phyloP scores from a whole-genome alignment of 2,329 filamentous ascomycete genomes.

The Myriosclerotinia duriaeana region DNA sequence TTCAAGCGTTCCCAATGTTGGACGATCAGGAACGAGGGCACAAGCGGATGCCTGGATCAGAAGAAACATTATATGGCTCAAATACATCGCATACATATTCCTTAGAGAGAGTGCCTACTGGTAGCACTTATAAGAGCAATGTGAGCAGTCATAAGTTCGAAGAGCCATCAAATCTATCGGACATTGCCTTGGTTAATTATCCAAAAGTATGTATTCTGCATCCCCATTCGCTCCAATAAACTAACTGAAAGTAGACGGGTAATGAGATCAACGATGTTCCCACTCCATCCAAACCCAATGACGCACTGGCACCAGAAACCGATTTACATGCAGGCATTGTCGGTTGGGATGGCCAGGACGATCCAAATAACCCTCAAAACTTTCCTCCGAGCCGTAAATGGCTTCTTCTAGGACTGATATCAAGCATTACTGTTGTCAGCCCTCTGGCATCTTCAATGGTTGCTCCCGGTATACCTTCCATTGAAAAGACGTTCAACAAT shows the following conservation, averaged over 20 bases:
- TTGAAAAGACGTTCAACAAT: constrained; percentile 30
- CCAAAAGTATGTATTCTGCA: constrained; percentile 7
- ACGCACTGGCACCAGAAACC: constrained; percentile 11
- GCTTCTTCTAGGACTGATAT: constrained; percentile 22
- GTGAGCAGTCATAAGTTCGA: not conserved
- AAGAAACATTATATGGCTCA: constrained; percentile 7
- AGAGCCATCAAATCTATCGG: constrained; percentile 1
- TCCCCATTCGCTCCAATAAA: not conserved
- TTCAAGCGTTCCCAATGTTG: not conserved
- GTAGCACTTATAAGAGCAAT: constrained; percentile 10
- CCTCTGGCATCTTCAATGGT: constrained; percentile 45
- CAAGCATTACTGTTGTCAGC: constrained; percentile 29
- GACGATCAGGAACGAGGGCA: constrained; percentile 1
- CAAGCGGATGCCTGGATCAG: constrained; percentile 1
- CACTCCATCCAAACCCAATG: not conserved
- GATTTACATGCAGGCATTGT: constrained; percentile 48
- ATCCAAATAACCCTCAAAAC: constrained; percentile 28
- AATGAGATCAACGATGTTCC: not conserved
- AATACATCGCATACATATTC: constrained; percentile 12
- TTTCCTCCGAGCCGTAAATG: constrained; percentile 24
- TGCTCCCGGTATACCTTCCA: constrained; percentile 42
- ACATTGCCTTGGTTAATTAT: constrained; percentile 14
- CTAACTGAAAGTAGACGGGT: constrained; percentile 5
- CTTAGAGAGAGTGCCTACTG: constrained; percentile 12
- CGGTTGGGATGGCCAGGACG: constrained; percentile 28